Evolutionary conservation across 495 filamentous ascomycete genomes (phyloP), one percentile per base, ranked within the genome.

Genomic region (Neurospora cerealis): DNA sequence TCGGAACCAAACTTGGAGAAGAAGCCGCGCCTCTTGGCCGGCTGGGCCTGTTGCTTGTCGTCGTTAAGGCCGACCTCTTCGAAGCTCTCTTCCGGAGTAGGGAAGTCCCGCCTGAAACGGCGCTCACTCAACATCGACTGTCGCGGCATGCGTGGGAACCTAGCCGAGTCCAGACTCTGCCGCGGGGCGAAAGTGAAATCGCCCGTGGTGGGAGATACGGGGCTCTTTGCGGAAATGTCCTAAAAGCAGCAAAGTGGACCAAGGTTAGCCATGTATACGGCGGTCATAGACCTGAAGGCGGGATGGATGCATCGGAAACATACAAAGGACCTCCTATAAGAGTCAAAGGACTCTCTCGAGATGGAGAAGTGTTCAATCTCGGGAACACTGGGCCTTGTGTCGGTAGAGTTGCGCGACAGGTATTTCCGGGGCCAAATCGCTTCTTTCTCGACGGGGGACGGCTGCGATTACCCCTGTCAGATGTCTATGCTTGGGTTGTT

Each of bases 281-380:
- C 54, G 24, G 15, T 32, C 15, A 66, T 5, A 1, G 62, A 4
- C 13, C 34, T n/a, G 34, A 9, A 46, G 42, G 46, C 48, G 41
- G 70, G 71, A 70, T 40, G 71, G 70, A 34, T 69, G 70, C 60
- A 9, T 32, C 28, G 42, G 73, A 32, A 39, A 85, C 92, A 72
- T 87, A 97, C 95, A 85, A 99, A 99, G 73, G 96, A 98, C 74
- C 96, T 91, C 70, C 96, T 89, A 81, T 99, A 99, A 37, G 95
- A 97, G 80, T 99, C 96, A 81, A 98, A 99, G 10, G 94, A 97
- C 83, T 99, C 96, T 76, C 96, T 90, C 39, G 96, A 97, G 83
- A 99, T 99, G 71, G 92, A 93, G 83, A 99, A 99, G 32, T 93
- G 95, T 78, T 98, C 96, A 78, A 94, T 93, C 73, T 95, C 92